These are phyloP conservation scores for Claviceps purpurea DNA, from an alignment of 2,329 filamentous ascomycete genomes.

Conservation along the genomic window DNA sequence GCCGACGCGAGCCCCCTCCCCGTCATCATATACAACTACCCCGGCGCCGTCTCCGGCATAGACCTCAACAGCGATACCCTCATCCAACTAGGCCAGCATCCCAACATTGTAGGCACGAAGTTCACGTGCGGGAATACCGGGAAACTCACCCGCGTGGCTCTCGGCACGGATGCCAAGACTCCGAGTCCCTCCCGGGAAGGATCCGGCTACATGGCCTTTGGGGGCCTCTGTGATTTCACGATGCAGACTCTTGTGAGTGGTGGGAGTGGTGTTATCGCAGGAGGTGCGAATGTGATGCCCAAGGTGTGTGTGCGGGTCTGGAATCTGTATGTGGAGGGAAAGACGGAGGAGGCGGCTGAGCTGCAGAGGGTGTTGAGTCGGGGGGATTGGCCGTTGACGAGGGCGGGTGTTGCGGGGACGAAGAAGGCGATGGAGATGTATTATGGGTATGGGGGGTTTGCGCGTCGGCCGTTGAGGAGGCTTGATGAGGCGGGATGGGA, in stretches of 20 bases:
- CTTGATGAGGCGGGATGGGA: constrained; percentile 42
- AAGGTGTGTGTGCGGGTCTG: constrained; percentile 69
- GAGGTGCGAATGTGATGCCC: constrained; percentile 73
- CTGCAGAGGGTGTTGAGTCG: constrained; percentile 67
- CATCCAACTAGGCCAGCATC: constrained; percentile 64
- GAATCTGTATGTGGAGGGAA: constrained; percentile 60
- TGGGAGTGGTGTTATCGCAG: constrained; percentile 73
- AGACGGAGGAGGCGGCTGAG: constrained; percentile 59
- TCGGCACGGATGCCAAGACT: constrained; percentile 57
- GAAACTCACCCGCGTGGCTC: constrained; percentile 72
- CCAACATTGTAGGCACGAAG: constrained; percentile 78
- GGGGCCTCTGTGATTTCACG: constrained; percentile 79
- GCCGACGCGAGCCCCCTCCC: constrained; percentile 64
- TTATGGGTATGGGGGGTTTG: constrained; percentile 69
- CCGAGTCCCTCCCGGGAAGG: constrained; percentile 48
- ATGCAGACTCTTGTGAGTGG: constrained; percentile 68
- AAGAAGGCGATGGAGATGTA: constrained; percentile 72
- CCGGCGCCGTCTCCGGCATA: constrained; percentile 71
- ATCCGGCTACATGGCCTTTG: constrained; percentile 70
- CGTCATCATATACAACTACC: constrained; percentile 85
- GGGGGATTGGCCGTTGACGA: constrained; percentile 73
- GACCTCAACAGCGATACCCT: constrained; percentile 84
- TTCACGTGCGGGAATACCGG: constrained; percentile 88
- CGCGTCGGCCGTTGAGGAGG: constrained; percentile 58
- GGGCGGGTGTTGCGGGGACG: constrained; percentile 72